Evolutionary conservation across 768 basidiomycete genomes (phyloP), one percentile per base, ranked within the genome.

Genomic region (Galerina sulciceps): DNA sequence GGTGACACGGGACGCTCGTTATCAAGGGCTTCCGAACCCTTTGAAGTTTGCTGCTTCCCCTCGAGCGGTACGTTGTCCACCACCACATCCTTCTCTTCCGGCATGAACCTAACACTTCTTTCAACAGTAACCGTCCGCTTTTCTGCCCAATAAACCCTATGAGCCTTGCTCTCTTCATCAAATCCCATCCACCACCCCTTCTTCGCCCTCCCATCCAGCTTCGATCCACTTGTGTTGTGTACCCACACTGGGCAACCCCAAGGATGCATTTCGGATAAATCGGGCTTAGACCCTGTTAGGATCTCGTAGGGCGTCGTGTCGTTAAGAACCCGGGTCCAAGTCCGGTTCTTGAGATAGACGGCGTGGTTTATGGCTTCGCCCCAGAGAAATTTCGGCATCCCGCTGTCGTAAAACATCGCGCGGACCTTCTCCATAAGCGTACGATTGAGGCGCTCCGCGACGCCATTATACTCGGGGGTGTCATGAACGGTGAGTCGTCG

Each of bases 121-220:
- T 78, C 71, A 11, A 73, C 67, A 36, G 60, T 66, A 4, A 79
- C 68, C 5, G 55, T 59, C 0, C 64, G 47, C 37, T 61, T 68
- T 13, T 62, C 64, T 4, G 70, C 67, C 72, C 72, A 77, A 55
- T 75, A 77, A 34, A 79, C 62, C 17, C 73, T 69, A 43, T 64
- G 63, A 37, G 74, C 69, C 13, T 69, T 73, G 53, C 71, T 73
- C 17, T 73, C 61, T 2, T 65, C 51, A 58, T 76, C 71, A 60
- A 70, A 75, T 2, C 78, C 75, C n/a, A 80, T 62, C 72, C 73
- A 81, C 17, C 59, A 57, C 1, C 73, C 74, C 20, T 69, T 59
- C 5, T 62, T 41, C 11, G 62, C 64, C 13, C 62, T 52, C 5
- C 60, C 54, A 5, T 69, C 71, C 1, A 77, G 60, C 54, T 77